Evolutionary conservation across 768 basidiomycete species (phyloP).

Genomic region (Galerina sulciceps): DNA sequence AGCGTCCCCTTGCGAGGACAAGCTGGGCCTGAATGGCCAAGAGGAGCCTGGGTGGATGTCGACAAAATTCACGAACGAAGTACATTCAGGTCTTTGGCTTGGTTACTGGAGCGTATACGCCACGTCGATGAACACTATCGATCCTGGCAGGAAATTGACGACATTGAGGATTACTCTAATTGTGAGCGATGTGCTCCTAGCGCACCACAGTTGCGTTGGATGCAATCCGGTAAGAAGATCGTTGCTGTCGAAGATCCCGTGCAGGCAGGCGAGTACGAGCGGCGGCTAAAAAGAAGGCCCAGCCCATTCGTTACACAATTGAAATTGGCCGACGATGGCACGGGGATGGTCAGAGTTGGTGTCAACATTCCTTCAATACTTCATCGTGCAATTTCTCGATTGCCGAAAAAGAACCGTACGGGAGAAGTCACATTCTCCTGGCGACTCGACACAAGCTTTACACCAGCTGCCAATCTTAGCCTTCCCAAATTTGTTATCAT

Average conservation of each 20-base stretch:
- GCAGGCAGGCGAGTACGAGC: constrained; percentile 89
- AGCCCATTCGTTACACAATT: constrained; percentile 87
- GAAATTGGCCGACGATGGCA: constrained; percentile 60
- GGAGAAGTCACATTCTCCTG: constrained; percentile 65
- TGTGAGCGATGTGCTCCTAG: constrained; percentile 86
- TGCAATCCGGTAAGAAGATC: constrained; percentile 60
- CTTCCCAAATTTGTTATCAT: constrained; percentile 69
- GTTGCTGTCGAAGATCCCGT: constrained; percentile 81
- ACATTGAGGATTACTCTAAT: constrained; percentile 47
- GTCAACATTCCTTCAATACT: constrained; percentile 87
- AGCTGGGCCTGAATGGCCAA: constrained; percentile 81
- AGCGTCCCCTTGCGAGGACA: constrained; percentile 71
- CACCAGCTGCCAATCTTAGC: constrained; percentile 60
- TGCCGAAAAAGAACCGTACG: constrained; percentile 62
- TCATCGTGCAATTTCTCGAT: constrained; percentile 82
- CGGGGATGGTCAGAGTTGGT: constrained; percentile 80
- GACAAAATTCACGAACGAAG: constrained; percentile 86
- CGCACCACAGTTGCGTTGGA: constrained; percentile 79
- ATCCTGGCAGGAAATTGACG: constrained; percentile 66
- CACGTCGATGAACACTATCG: constrained; percentile 68
- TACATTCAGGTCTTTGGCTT: constrained; percentile 81
- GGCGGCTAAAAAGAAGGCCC: constrained; percentile 84
- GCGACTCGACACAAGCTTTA: constrained; percentile 82
- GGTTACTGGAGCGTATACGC: constrained; percentile 85
- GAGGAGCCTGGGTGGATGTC: constrained; percentile 74